Evolutionary conservation across 1,284 basidiomycete species (phyloP).

Genomic region (Pseudozyma tsukubaensis): DNA sequence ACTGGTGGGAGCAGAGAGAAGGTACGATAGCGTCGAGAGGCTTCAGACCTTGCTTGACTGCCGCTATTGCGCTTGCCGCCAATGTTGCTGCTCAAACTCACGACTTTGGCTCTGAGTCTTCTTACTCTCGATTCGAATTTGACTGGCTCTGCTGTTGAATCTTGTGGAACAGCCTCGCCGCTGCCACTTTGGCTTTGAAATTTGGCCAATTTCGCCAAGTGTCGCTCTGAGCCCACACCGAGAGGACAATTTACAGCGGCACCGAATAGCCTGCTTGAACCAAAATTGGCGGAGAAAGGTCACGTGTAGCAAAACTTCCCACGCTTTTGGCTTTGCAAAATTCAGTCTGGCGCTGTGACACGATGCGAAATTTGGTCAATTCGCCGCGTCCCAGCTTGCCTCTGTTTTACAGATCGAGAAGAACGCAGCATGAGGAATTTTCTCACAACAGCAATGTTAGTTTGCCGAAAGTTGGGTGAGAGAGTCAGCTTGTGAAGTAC

Average conservation of each 20-base stretch:
- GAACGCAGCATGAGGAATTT: background rate
- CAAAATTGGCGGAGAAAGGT: slow-evolving; percentile 2
- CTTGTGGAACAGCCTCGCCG: no score
- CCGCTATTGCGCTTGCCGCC: background rate
- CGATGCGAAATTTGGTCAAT: background rate
- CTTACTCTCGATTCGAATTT: background rate
- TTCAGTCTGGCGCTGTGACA: no score
- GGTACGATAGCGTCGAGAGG: slow-evolving; percentile 41
- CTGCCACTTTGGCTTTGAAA: no score
- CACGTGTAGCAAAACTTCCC: slow-evolving; percentile 45
- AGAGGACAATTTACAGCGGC: no score
- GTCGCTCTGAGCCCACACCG: no score
- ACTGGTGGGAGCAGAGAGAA: slow-evolving; percentile 49
- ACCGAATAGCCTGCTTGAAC: background rate
- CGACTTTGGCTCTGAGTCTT: background rate
- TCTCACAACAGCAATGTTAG: slow-evolving; percentile 16
- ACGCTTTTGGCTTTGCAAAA: slow-evolving; percentile 6
- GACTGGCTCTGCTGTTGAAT: slow-evolving; percentile 2
- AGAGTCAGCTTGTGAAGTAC: background rate
- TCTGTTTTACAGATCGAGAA: no score
- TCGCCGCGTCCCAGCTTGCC: no score
- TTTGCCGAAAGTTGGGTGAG: slow-evolving; percentile 8
- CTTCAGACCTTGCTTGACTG: slow-evolving; percentile 27
- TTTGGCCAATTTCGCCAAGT: no score
- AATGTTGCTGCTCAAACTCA: slow-evolving; percentile 6